Conservation (phyloP, 2,329 filamentous ascomycete species). For the Ophiostoma populinum region DNA sequence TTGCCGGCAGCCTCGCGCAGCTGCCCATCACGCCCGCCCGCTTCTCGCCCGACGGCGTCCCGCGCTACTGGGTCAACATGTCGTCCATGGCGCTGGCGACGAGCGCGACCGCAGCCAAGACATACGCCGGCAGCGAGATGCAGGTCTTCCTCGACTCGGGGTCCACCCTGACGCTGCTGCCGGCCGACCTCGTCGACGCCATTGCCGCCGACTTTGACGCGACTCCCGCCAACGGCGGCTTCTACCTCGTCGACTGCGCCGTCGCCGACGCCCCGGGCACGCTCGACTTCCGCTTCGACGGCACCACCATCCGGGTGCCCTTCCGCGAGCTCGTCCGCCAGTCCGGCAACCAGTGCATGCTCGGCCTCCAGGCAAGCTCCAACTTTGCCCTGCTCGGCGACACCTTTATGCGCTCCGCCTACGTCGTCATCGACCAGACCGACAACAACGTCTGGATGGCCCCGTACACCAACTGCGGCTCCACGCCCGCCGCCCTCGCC, state of each 20-base stretch:
- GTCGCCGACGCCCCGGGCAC: conserved; percentile 17
- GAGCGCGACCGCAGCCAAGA: conserved; percentile 16
- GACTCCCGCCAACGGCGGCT: conserved; percentile 22
- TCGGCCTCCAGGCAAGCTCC: conserved; percentile 30
- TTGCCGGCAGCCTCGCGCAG: conserved; percentile 36
- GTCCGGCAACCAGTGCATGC: conserved; percentile 22
- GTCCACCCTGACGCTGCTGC: conserved; percentile 50
- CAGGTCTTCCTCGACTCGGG: conserved; percentile 56
- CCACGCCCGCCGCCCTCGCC: conserved; percentile 21
- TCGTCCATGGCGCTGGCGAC: conserved; percentile 25
- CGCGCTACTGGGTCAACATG: conserved; percentile 35
- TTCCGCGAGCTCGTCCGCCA: conserved; percentile 31
- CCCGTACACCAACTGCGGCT: conserved; percentile 33
- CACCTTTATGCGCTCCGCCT: conserved; percentile 38
- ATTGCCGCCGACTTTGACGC: conserved; percentile 34
- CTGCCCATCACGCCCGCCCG: conserved; percentile 41
- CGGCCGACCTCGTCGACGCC: conserved; percentile 31
- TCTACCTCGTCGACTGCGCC: conserved; percentile 29
- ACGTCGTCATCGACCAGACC: conserved; percentile 36
- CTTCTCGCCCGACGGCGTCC: conserved; percentile 35
- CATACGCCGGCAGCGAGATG: conserved; percentile 22
- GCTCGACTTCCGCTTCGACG: conserved; percentile 31
- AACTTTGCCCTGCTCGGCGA: conserved; percentile 38
- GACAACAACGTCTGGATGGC: conserved; percentile 30
- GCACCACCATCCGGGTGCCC: conserved; percentile 29